phyloP scores from a whole-genome alignment of 2,329 filamentous ascomycete genomes.

The Fusarium fujikuroi region DNA sequence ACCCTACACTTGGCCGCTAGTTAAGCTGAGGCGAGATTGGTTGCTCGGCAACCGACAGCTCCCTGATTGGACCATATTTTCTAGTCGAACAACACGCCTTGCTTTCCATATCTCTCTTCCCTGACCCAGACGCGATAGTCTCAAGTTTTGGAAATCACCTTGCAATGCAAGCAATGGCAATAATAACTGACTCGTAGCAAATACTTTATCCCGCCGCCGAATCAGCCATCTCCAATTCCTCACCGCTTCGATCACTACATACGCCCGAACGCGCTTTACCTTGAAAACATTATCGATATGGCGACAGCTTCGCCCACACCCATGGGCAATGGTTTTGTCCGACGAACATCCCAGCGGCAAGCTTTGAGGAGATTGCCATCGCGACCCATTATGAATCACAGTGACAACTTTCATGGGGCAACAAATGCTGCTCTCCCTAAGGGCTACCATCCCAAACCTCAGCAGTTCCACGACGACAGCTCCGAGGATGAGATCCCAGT shows the following conservation, averaged over 20 bases:
- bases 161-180: conserved; percentile 52
- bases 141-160: conserved; percentile 49
- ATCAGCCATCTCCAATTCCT: conserved; percentile 30
- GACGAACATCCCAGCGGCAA: conserved; percentile 68
- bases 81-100: conserved; percentile 44
- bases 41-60: conserved; percentile 48
- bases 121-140: conserved; percentile 49
- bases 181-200: conserved; percentile 54
- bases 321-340: conserved; percentile 59
- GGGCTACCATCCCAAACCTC: conserved; percentile 56
- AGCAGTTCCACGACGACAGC: conserved; percentile 75
- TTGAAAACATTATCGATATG: conserved; percentile 52
- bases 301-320: conserved; percentile 67
- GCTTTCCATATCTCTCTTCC: conserved; percentile 37
- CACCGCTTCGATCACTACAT: conserved; percentile 20
- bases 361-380: conserved; percentile 62
- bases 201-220: conserved; percentile 46
- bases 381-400: conserved; percentile 57
- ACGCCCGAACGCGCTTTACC: conserved; percentile 33
- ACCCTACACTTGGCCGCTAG: conserved; percentile 24
- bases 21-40: conserved; percentile 14
- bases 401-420: conserved; percentile 57
- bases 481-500: conserved; percentile 94
- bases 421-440: conserved; percentile 43
- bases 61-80: conserved; percentile 46